Percentiles rank a stretch among this genome's conserved stretches.
Evolutionary conservation across 2,329 filamentous ascomycete genomes (phyloP).

Genomic region (Hypoxylon sp.): DNA sequence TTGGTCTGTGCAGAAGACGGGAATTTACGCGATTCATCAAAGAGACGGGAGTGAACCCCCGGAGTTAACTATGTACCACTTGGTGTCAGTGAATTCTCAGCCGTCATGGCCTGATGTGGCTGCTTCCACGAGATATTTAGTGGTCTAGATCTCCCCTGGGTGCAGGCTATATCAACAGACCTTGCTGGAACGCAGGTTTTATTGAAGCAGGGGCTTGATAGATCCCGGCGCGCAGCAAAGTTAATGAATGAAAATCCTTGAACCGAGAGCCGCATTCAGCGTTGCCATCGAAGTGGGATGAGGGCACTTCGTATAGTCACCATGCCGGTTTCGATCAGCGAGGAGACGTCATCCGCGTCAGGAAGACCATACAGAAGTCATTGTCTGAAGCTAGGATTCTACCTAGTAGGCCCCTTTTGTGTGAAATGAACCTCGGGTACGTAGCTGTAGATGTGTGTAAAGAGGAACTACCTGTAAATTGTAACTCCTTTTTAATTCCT

Average conservation of each 20-base stretch:
- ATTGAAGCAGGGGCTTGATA: slow-evolving; percentile 9
- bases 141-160: slow-evolving; percentile 37
- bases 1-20: slow-evolving; percentile 5
- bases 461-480: neutral
- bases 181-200: slow-evolving; percentile 24
- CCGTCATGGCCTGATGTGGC: slow-evolving; percentile 50
- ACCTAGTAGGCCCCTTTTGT: neutral
- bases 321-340: neutral
- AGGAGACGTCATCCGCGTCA: neutral
- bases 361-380: neutral
- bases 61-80: slow-evolving; percentile 18
- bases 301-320: neutral
- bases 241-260: slow-evolving; percentile 2
- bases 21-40: slow-evolving; percentile 11
- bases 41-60: slow-evolving; percentile 15
- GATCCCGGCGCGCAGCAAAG: slow-evolving; percentile 11
- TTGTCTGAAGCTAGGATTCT: neutral
- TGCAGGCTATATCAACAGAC: slow-evolving; percentile 23
- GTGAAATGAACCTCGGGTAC: neutral
- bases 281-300: slow-evolving; percentile 8
- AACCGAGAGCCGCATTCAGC: slow-evolving; percentile 27
- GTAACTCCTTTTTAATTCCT: neutral
- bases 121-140: slow-evolving; percentile 37
- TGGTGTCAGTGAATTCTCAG: slow-evolving; percentile 27
- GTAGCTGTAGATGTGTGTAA: neutral